Evolutionary conservation across 2,329 filamentous ascomycete genomes (phyloP).

Genomic region (Verticillium tricorpus): DNA sequence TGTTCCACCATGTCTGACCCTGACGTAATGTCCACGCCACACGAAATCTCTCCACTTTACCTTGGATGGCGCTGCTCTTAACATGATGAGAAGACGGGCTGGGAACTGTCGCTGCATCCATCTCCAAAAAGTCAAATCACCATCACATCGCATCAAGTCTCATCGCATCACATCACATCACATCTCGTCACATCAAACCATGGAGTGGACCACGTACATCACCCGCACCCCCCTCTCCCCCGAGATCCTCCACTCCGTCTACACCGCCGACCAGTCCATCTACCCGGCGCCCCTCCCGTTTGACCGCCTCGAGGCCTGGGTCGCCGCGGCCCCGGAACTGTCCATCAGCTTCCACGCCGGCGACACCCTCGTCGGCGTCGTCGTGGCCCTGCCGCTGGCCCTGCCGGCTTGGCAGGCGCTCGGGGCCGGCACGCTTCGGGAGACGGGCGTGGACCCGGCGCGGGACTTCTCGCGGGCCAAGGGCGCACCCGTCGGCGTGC

Average conservation of each 20-base stretch:
- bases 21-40: not conserved
- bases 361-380: slow-evolving; percentile 16
- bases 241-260: slow-evolving; percentile 15
- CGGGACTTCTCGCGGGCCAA: slow-evolving; percentile 13
- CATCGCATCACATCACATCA: not conserved
- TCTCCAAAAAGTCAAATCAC: not conserved
- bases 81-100: not conserved
- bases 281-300: slow-evolving; percentile 28
- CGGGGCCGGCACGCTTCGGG: slow-evolving; percentile 22
- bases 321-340: slow-evolving; percentile 19
- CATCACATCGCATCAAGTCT: too few species aligned
- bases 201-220: not conserved
- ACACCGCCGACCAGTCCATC: slow-evolving; percentile 25
- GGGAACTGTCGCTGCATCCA: not conserved
- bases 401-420: slow-evolving; percentile 20
- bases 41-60: not conserved
- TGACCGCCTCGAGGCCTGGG: slow-evolving; percentile 23
- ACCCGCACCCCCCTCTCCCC: slow-evolving; percentile 9
- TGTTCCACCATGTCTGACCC: too few species aligned
- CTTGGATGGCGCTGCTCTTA: not conserved
- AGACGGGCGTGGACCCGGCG: slow-evolving; percentile 19
- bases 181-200: not conserved
- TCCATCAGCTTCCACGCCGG: slow-evolving; percentile 17
- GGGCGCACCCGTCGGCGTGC: slow-evolving; percentile 20
- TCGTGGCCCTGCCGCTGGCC: slow-evolving; percentile 24